Evolutionary conservation across 2,329 filamentous ascomycete species (phyloP).

Genomic region (Cladosporium sp.): DNA sequence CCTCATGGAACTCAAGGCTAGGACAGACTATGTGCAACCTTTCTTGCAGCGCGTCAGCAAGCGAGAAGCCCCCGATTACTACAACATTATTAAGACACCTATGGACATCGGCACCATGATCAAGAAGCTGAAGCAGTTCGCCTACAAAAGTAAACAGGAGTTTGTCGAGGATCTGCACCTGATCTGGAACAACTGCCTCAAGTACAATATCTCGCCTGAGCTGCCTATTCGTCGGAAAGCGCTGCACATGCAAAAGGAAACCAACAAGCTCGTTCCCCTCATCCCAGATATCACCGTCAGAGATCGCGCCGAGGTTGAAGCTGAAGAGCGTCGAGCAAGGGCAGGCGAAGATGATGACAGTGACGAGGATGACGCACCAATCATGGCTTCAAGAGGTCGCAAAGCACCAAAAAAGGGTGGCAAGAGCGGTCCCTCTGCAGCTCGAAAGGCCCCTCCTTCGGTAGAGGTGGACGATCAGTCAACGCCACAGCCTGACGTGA

Average conservation of each 20-base stretch:
- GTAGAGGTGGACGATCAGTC: constrained; percentile 67
- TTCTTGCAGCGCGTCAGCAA: constrained; percentile 96
- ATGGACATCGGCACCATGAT: constrained; percentile 99
- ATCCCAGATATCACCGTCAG: constrained; percentile 91
- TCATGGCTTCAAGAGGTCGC: constrained; percentile 93
- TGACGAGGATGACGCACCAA: constrained; percentile 73
- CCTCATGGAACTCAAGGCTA: constrained; percentile 91
- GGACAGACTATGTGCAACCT: constrained; percentile 95
- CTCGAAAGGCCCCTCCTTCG: constrained; percentile 39
- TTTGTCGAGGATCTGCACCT: constrained; percentile 92
- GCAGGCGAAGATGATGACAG: constrained; percentile 86
- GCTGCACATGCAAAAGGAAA: constrained; percentile 94
- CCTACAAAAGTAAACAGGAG: constrained; percentile 73
- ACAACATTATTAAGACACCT: constrained; percentile 87
- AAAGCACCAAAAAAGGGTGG: constrained; percentile 81
- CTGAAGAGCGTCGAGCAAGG: constrained; percentile 70
- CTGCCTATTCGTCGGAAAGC: constrained; percentile 91
- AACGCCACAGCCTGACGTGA: constrained; percentile 73
- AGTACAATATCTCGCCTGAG: constrained; percentile 87
- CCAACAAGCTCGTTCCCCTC: constrained; percentile 90
- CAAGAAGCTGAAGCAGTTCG: constrained; percentile 79
- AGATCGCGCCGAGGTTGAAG: constrained; percentile 88
- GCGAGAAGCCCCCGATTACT: constrained; percentile 93
- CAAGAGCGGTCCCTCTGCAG: constrained; percentile 52
- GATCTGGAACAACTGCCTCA: constrained; percentile 96